Conservation (phyloP, 2,329 filamentous ascomycete species). For the Coniochaeta sp. region DNA sequence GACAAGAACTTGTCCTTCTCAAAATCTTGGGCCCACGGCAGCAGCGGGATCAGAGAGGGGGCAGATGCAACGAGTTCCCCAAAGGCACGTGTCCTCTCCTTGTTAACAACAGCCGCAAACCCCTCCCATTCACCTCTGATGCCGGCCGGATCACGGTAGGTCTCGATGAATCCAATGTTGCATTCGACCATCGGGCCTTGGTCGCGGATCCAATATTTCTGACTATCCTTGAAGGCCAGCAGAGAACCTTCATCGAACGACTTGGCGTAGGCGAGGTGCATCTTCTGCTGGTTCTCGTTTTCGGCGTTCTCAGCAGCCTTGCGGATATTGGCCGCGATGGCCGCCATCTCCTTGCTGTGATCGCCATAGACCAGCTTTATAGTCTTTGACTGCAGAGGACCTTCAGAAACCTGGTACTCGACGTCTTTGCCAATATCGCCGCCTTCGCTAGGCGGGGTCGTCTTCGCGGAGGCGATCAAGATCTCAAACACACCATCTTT, state of each 20-base stretch:
- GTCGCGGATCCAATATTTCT: constrained; percentile 76
- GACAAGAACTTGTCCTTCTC: constrained; percentile 95
- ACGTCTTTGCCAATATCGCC: constrained; percentile 62
- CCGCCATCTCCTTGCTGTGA: constrained; percentile 62
- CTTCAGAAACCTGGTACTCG: constrained; percentile 51
- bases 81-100: constrained; percentile 79
- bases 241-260: constrained; percentile 71
- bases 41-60: constrained; percentile 73
- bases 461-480: constrained; percentile 63
- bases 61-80: constrained; percentile 76
- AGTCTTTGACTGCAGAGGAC: constrained; percentile 56
- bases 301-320: constrained; percentile 61
- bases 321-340: constrained; percentile 58
- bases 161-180: constrained; percentile 80
- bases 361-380: constrained; percentile 70
- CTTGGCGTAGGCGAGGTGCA: constrained; percentile 66
- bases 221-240: constrained; percentile 71
- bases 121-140: constrained; percentile 81
- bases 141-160: constrained; percentile 75
- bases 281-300: constrained; percentile 67
- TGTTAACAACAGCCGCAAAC: constrained; percentile 53
- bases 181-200: constrained; percentile 73
- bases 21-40: constrained; percentile 83
- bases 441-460: constrained; percentile 50
- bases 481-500: constrained; percentile 59